Evolutionary conservation across 495 filamentous ascomycete species (phyloP).

Genomic region (Neurospora sp.): DNA sequence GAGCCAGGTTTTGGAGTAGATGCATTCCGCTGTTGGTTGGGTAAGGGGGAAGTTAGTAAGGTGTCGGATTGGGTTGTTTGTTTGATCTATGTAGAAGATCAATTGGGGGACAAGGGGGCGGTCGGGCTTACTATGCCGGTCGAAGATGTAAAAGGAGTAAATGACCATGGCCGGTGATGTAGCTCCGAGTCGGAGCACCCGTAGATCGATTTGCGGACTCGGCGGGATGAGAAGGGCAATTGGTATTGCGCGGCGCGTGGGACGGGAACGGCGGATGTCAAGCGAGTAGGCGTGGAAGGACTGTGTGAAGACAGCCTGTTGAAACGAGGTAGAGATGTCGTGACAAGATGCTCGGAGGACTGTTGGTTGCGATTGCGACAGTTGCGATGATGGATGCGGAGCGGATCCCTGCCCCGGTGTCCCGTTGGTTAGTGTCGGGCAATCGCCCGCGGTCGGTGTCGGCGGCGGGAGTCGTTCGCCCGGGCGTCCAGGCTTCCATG

Average conservation of each 20-base stretch:
- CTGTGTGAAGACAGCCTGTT: neutral
- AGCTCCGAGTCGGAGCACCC: neutral
- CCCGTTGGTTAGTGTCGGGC: neutral
- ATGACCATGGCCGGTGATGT: conserved; percentile 56
- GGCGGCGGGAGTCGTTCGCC: neutral
- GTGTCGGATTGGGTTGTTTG: neutral
- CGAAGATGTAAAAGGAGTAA: conserved; percentile 98
- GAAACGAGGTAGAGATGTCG: neutral
- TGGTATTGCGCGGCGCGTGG: neutral
- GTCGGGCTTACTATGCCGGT: conserved; percentile 72
- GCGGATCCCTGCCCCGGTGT: neutral
- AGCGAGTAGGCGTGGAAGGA: neutral
- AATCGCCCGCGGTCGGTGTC: neutral
- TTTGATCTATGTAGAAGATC: neutral
- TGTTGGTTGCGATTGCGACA: neutral
- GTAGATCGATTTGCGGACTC: neutral
- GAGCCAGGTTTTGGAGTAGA: conserved; percentile 68
- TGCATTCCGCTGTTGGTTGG: conserved; percentile 65
- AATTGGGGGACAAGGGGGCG: neutral
- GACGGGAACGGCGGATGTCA: neutral
- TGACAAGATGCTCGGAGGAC: neutral
- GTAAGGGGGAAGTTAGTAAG: conserved; percentile 6
- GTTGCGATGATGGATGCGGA: neutral
- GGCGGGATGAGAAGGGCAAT: neutral
- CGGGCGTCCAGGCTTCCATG: neutral